Conservation (phyloP, 1,284 basidiomycete genomes). For the Cryptococcus sp. region DNA sequence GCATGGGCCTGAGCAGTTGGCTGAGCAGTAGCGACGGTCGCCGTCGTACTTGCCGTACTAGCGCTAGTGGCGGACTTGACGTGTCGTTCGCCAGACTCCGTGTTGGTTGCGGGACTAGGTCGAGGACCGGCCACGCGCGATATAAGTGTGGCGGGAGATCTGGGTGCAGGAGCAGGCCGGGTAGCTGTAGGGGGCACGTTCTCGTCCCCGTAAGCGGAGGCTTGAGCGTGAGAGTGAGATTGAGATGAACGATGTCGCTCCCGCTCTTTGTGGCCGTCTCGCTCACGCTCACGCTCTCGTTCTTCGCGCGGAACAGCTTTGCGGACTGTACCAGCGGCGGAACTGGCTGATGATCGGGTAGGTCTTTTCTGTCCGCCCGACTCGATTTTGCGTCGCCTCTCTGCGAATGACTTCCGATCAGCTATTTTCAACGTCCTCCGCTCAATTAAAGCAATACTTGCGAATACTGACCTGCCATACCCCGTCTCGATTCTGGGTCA, state of each 20-base stretch:
- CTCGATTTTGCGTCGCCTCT: slow-evolving; percentile 13
- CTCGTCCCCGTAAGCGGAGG: neutral
- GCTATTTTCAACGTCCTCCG: neutral
- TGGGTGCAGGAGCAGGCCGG: slow-evolving; percentile 18
- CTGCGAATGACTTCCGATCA: neutral
- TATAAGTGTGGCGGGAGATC: slow-evolving; percentile 12
- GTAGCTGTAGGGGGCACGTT: slow-evolving; percentile 8
- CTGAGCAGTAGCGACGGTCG: neutral
- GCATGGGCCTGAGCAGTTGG: no score
- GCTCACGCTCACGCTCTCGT: slow-evolving; percentile 3
- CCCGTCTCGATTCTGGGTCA: slow-evolving; percentile 44
- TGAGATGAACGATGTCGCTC: slow-evolving; percentile 5
- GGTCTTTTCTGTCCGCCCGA: slow-evolving; percentile 1
- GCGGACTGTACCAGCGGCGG: slow-evolving; percentile 5
- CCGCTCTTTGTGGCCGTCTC: neutral
- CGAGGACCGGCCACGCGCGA: slow-evolving; percentile 19
- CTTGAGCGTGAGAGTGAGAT: slow-evolving; percentile 4
- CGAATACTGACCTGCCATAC: slow-evolving; percentile 5
- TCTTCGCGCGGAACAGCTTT: slow-evolving; percentile 16
- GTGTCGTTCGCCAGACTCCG: neutral
- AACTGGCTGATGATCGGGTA: neutral
- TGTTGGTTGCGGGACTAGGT: slow-evolving; percentile 3
- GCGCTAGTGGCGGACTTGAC: neutral
- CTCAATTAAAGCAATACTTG: neutral
- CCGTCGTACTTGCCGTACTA: neutral